phyloP scores from a whole-genome alignment of 2,329 filamentous ascomycete genomes.

The Gnomoniopsis smithogilvyi region DNA sequence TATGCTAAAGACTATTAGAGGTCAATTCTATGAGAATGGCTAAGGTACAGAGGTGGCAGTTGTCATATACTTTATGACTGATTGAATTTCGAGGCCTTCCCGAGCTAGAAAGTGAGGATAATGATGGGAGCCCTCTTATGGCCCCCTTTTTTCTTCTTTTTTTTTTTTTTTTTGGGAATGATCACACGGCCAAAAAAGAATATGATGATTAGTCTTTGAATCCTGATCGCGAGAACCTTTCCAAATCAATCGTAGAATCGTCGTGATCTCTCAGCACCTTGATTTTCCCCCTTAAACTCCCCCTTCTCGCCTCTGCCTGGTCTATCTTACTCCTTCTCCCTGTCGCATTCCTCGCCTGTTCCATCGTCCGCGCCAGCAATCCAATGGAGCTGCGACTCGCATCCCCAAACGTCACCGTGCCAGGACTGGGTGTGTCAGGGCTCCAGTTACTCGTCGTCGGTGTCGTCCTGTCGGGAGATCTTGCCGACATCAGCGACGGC shows the following conservation, averaged over 20 bases:
- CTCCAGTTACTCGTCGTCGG: background rate
- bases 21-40: too few relatives aligned
- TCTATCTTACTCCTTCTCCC: conserved; percentile 4
- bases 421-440: background rate
- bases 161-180: too few relatives aligned
- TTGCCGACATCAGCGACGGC: background rate
- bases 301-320: conserved; percentile 8
- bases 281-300: conserved; percentile 8
- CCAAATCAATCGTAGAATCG: background rate
- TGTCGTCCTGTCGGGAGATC: background rate
- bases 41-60: too few relatives aligned
- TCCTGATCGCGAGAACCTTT: background rate
- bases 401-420: background rate
- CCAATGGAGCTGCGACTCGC: background rate
- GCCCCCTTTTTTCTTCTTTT: too few relatives aligned
- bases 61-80: too few relatives aligned
- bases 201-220: background rate
- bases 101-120: too few relatives aligned
- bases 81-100: too few relatives aligned
- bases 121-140: too few relatives aligned
- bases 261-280: background rate
- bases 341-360: conserved; percentile 11
- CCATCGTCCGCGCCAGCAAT: conserved; percentile 14
- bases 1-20: too few relatives aligned
- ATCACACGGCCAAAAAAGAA: too few relatives aligned